Conservation (phyloP, 2,329 filamentous ascomycete genomes). For the Colletotrichum orbiculare region DNA sequence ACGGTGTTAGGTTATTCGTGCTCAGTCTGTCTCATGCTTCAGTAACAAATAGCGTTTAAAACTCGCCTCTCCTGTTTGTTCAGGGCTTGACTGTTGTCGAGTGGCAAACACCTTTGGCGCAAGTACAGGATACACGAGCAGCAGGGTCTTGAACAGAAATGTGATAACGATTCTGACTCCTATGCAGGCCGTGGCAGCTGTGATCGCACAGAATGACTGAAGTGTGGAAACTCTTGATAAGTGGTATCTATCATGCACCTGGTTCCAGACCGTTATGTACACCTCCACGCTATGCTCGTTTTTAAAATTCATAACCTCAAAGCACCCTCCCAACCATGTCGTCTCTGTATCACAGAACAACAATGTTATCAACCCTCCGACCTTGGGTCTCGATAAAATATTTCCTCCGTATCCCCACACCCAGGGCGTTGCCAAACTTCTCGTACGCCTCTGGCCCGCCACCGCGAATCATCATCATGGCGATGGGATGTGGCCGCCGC, state of each 20-base stretch:
- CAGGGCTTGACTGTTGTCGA: not conserved
- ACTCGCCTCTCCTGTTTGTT: too few relatives aligned
- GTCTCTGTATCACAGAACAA: slow-evolving; percentile 59
- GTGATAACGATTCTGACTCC: too few relatives aligned
- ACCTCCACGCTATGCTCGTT: slow-evolving; percentile 27
- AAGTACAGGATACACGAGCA: too few relatives aligned
- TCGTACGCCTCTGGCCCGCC: slow-evolving; percentile 69
- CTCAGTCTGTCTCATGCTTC: too few relatives aligned
- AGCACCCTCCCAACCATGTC: not conserved
- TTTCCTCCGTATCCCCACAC: slow-evolving; percentile 79
- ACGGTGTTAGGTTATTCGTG: too few relatives aligned
- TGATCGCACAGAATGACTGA: not conserved
- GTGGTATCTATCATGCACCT: slow-evolving; percentile 36
- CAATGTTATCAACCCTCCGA: slow-evolving; percentile 80
- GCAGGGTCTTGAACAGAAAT: too few relatives aligned
- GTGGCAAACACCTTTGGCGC: too few relatives aligned
- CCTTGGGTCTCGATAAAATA: slow-evolving; percentile 88
- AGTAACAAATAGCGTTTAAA: too few relatives aligned
- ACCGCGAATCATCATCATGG: slow-evolving; percentile 85
- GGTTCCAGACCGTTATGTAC: slow-evolving; percentile 31
- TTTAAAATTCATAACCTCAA: slow-evolving; percentile 9
- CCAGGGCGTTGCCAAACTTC: slow-evolving; percentile 70
- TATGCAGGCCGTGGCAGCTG: too few relatives aligned
- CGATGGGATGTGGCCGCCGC: slow-evolving; percentile 76
- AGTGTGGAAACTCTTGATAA: slow-evolving; percentile 13